Evolutionary conservation across 352 stramenopile genomes (phyloP).

Genomic region (Globisporangium cylindrosporum): DNA sequence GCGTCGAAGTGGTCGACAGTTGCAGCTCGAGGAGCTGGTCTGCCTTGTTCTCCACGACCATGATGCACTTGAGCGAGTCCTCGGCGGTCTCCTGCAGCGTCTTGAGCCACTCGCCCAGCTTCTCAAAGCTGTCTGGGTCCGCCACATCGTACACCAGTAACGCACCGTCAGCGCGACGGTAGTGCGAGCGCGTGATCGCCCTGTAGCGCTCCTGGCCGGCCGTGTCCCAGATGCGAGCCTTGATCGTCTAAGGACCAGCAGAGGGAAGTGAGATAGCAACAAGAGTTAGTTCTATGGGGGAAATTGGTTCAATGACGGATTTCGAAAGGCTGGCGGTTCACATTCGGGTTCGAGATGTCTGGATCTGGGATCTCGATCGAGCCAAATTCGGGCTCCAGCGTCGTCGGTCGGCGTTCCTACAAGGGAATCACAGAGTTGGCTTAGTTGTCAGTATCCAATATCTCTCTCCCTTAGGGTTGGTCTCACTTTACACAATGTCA

Average conservation of each 20-base stretch:
- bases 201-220: constrained; percentile 88
- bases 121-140: constrained; percentile 81
- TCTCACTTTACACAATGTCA: neutral
- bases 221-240: constrained; percentile 89
- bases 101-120: constrained; percentile 86
- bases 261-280: neutral
- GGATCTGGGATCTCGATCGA: constrained; percentile 62
- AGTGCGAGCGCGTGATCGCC: constrained; percentile 85
- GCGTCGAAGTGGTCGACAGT: neutral
- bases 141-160: constrained; percentile 92
- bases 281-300: neutral
- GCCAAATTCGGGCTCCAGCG: constrained; percentile 73
- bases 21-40: constrained; percentile 50
- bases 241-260: constrained; percentile 34
- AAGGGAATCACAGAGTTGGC: neutral
- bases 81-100: constrained; percentile 84
- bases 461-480: neutral
- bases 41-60: constrained; percentile 91
- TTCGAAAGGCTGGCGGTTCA: constrained; percentile 8
- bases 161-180: constrained; percentile 82
- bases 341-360: constrained; percentile 41
- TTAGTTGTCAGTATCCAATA: neutral
- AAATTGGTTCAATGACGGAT: neutral
- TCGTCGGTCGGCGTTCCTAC: constrained; percentile 57
- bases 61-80: constrained; percentile 80